Conservation (phyloP, 139 green algal genomes). For the Closterium sp. region DNA sequence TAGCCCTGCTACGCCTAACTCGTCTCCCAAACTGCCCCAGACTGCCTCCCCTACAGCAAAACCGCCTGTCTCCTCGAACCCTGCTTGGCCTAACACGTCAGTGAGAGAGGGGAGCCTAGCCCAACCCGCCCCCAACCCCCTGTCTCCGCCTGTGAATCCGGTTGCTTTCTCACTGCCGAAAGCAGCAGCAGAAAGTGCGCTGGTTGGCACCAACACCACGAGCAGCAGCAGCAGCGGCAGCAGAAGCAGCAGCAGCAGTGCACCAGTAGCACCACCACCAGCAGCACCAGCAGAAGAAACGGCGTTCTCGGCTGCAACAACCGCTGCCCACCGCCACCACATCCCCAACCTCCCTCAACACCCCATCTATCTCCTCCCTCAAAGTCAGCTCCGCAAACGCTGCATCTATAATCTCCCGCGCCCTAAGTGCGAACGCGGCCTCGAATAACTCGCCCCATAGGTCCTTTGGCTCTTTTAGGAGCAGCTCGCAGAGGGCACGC, state of each 20-base stretch:
- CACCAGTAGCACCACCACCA: no score
- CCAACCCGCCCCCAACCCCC: neutral
- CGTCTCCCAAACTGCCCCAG: neutral
- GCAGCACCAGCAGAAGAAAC: no score
- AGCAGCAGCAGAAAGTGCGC: neutral
- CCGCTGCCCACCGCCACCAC: neutral
- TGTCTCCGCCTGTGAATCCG: neutral
- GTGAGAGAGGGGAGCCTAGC: neutral
- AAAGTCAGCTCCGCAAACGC: slow-evolving; percentile 55
- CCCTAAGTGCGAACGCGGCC: slow-evolving; percentile 60
- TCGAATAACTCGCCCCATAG: slow-evolving; percentile 79
- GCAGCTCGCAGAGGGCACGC: slow-evolving; percentile 68
- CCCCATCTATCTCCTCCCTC: slow-evolving; percentile 54
- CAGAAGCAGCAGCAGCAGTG: neutral
- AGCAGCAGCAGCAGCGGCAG: neutral
- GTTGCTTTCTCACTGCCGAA: neutral
- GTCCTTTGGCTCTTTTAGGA: slow-evolving; percentile 64
- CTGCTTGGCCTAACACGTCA: neutral
- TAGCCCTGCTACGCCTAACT: neutral
- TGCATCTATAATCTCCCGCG: slow-evolving; percentile 62
- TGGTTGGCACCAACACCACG: neutral
- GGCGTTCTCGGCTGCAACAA: neutral
- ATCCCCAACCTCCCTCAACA: slow-evolving; percentile 24
- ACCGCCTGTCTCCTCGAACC: neutral
- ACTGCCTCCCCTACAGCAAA: neutral